Evolutionary conservation across 176 grass and related monocot species (phyloP).

Genomic region (Areca catechu): DNA sequence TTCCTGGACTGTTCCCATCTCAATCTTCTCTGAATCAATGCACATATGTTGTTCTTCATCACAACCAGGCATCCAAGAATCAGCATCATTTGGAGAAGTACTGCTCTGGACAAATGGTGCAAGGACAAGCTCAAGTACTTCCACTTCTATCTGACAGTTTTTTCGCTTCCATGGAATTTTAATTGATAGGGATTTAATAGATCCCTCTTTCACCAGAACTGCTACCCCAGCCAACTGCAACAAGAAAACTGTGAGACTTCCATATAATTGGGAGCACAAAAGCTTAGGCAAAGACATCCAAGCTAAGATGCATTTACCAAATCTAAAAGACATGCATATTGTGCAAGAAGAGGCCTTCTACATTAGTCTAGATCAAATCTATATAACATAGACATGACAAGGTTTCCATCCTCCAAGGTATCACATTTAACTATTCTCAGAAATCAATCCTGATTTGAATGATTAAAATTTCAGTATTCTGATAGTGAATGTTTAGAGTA

Average conservation of each 20-base stretch:
- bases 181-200: constrained; percentile 75
- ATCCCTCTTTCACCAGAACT: constrained; percentile 87
- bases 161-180: constrained; percentile 58
- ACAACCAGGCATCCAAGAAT: constrained; percentile 43
- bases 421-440: too few species aligned
- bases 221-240: constrained; percentile 62
- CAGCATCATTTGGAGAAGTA: constrained; percentile 28
- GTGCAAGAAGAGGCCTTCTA: too few species aligned
- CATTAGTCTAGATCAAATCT: too few species aligned
- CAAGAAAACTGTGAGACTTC: background rate
- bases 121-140: constrained; percentile 80
- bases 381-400: too few species aligned
- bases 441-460: too few species aligned
- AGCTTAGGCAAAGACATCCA: too few species aligned
- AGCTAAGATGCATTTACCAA: too few species aligned
- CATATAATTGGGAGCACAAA: too few species aligned
- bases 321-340: too few species aligned
- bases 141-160: constrained; percentile 69
- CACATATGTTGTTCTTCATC: constrained; percentile 23
- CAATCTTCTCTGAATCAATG: constrained; percentile 26
- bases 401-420: too few species aligned
- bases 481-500: too few species aligned
- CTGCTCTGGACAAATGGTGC: constrained; percentile 46
- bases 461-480: too few species aligned
- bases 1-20: constrained; percentile 24